Base-by-base conservation (phyloP, 208 protist species). In the Wallacemonas sp. region DNA sequence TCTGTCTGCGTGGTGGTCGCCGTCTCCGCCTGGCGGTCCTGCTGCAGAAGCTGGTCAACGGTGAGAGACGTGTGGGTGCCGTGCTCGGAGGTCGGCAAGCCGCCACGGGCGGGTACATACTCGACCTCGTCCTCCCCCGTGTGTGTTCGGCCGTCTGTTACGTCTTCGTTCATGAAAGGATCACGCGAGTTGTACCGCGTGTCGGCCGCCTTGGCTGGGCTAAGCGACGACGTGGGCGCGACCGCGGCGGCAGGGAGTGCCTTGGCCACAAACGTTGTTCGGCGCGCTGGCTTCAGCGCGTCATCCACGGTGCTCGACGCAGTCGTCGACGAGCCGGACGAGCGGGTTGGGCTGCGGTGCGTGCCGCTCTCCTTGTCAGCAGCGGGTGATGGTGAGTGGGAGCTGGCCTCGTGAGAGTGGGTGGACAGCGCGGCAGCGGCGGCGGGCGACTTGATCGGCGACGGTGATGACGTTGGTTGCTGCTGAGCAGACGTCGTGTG, bases 41-140 rank as follows among this genome's bases (percentile, higher is more conserved):
- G 71, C 33, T 83, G 78, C n/a, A 88, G 64, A n/a, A 93, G 41
- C 29, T 70, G 58, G 37, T 83, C 77, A 8, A 89, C 69, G 2
- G 86, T 81, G 24, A 83, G 44, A 50, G 44, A 22, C 44, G 19
- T 50, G 44, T 10, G 10, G 17, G n/a, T n/a, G n/a, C n/a, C n/a
- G n/a, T n/a, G n/a, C n/a, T n/a, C n/a, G n/a, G n/a, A n/a, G n/a
- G n/a, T n/a, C n/a, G n/a, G n/a, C n/a, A n/a, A n/a, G n/a, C n/a
- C n/a, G n/a, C n/a, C n/a, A n/a, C n/a, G n/a, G n/a, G n/a, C n/a
- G n/a, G n/a, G n/a, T n/a, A n/a, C n/a, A n/a, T n/a, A n/a, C n/a
- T 50, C 15, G 8, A 24, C 44, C 12, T 50, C 44, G 17, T 10
- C 19, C 19, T 13, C 24, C 46, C 26, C 46, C 19, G 46, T 54